Evolutionary conservation across 2,329 filamentous ascomycete species (phyloP), one percentile per base, ranked within the genome.

Genomic region (Colletotrichum chlorophyti): DNA sequence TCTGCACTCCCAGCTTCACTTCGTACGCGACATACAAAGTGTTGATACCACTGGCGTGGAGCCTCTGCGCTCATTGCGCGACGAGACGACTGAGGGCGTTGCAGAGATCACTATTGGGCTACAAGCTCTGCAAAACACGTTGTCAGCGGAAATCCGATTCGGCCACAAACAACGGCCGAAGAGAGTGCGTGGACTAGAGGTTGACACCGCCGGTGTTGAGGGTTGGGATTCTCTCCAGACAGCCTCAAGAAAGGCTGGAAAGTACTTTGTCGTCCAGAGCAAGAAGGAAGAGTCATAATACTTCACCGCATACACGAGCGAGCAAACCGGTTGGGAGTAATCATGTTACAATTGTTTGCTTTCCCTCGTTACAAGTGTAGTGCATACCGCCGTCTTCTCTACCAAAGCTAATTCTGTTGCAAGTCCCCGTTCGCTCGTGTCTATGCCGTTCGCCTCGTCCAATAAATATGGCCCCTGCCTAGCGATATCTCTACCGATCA

Each of bases 11-110:
- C 95, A 99, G 70, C 83, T 99, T 0, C 89, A 90, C 68, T 99
- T 99, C 69, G 93, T 98, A n/a, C 87, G 85, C 61, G 86, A 92
- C 62, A 87, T 98, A 17, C 93, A 96, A 69, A 78, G 82, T 40
- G 88, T 97, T 45, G 84, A 96, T 71, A 93, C 91, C 0, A 75
- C 80, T 0, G 86, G 83, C 4, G 79, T 97, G 0, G 81, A 86
- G 53, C 93, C 95, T 0, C 75, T 99, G 38, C 82, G 85, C 47
- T 88, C 89, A 40, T 89, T 98, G 55, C 86, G 91, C 50, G 94
- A 98, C 70, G 93, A 95, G 76, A 91, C 90, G 1, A 65, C 69
- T 2, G 72, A 73, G 11, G 85, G 83, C 0, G 67, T 83, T 23
- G 69, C 75, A 32, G 85, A 86, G 62, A 81, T 81, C 41, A 84